phyloP scores from a whole-genome alignment of 305 asterid genomes.

The Ajuga reptans region DNA sequence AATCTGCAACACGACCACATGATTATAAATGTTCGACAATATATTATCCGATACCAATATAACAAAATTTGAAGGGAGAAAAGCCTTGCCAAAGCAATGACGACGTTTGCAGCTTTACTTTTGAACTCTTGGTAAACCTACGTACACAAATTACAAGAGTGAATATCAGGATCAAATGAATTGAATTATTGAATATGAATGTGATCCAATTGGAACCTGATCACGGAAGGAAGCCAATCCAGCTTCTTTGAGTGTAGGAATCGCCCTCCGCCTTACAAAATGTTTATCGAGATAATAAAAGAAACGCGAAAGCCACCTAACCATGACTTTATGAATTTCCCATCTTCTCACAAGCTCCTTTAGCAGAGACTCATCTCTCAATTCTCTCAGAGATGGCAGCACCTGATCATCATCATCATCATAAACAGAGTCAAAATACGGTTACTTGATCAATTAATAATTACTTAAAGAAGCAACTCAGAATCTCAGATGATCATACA shows the following conservation, averaged over 20 bases:
- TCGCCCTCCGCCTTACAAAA: conserved; percentile 23
- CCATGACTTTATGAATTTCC: conserved; percentile 41
- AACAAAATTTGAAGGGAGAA: background rate
- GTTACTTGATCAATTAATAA: too few relatives aligned
- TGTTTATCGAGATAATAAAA: conserved; percentile 41
- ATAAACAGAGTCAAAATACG: too few relatives aligned
- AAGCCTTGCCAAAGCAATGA: conserved; percentile 31
- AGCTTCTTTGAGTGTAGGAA: conserved; percentile 31
- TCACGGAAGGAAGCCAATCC: conserved; percentile 34
- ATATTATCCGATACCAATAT: too few relatives aligned
- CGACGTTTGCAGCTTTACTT: conserved; percentile 35
- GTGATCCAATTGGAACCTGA: conserved; percentile 22
- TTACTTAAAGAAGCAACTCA: too few relatives aligned
- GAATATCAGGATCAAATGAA: background rate
- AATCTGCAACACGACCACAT: conserved; percentile 30
- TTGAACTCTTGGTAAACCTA: conserved; percentile 39
- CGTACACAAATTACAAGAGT: background rate
- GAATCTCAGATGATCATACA: background rate
- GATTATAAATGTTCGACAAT: too few relatives aligned
- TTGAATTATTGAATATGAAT: too few relatives aligned
- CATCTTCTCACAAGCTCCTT: conserved; percentile 44
- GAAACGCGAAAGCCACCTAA: conserved; percentile 46
- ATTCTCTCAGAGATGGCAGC: conserved; percentile 34
- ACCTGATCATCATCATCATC: conserved; percentile 26
- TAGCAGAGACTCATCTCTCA: conserved; percentile 38